Percentiles rank a stretch among this genome's conserved stretches.
Conservation (phyloP, 192 early-diverging fungal species). For the Chytriomyces sp. region DNA sequence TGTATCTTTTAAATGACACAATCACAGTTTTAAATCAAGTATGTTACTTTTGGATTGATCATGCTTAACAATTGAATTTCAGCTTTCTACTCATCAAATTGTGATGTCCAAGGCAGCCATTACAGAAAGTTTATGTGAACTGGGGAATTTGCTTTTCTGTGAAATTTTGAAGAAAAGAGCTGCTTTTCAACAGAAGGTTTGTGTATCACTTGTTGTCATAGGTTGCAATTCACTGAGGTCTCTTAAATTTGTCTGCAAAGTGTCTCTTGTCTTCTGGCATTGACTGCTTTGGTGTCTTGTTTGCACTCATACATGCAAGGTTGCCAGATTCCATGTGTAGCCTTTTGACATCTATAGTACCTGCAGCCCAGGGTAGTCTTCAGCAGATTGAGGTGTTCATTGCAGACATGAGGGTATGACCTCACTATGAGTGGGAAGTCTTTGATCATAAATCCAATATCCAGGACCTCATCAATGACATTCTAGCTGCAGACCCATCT, state of each 20-base stretch:
- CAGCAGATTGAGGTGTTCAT: neutral
- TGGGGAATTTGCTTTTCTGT: neutral
- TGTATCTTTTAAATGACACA: slow-evolving; percentile 7
- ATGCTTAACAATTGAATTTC: no score
- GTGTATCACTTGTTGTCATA: no score
- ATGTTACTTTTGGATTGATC: neutral
- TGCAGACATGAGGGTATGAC: neutral
- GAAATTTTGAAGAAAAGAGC: neutral
- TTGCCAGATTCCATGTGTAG: neutral
- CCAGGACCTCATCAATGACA: slow-evolving; percentile 9
- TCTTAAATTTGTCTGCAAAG: neutral
- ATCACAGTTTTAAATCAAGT: slow-evolving; percentile 5
- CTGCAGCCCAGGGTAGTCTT: no score
- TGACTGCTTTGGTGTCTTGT: slow-evolving; percentile 23
- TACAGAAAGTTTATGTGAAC: no score
- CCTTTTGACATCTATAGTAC: neutral
- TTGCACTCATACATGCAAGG: neutral
- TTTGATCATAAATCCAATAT: neutral
- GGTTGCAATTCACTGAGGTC: neutral
- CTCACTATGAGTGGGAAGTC: neutral
- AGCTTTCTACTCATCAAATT: no score
- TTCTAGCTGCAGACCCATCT: neutral
- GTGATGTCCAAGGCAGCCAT: no score
- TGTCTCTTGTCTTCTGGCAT: slow-evolving; percentile 1
- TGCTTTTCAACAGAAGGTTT: neutral